These are phyloP conservation scores for Microbotryum violaceum DNA, from an alignment of 1,284 basidiomycete species.

Conservation along the genomic window DNA sequence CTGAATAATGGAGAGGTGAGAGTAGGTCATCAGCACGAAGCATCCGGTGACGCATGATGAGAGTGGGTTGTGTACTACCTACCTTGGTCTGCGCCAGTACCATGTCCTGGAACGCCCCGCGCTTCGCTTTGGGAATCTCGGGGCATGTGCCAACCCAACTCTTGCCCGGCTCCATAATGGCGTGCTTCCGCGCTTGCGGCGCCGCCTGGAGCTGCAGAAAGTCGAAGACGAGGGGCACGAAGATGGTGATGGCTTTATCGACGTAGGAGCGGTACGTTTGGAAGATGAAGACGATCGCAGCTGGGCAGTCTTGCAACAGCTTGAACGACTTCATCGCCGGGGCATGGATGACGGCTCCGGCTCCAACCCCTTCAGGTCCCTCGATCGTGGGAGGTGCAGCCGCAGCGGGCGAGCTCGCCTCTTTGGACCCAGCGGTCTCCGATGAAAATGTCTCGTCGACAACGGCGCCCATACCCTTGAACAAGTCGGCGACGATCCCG, in stretches of 20 bases:
- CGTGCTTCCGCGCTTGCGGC: constrained; percentile 72
- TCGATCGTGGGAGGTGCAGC: constrained; percentile 26
- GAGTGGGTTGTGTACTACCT: constrained; percentile 10
- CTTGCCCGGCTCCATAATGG: constrained; percentile 63
- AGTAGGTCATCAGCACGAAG: not conserved
- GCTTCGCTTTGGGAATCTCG: constrained; percentile 53
- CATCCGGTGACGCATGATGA: not conserved
- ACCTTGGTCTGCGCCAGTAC: constrained; percentile 91
- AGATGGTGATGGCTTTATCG: constrained; percentile 59
- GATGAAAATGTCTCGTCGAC: constrained; percentile 63
- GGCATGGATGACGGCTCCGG: constrained; percentile 11
- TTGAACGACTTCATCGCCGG: constrained; percentile 84
- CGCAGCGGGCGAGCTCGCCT: constrained; percentile 12
- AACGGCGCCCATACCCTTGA: constrained; percentile 65
- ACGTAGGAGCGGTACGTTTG: constrained; percentile 67
- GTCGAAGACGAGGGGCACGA: constrained; percentile 67
- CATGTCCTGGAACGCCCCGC: constrained; percentile 75
- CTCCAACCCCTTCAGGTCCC: constrained; percentile 9
- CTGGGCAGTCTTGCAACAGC: constrained; percentile 86
- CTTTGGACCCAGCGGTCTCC: constrained; percentile 25
- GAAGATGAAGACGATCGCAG: constrained; percentile 84
- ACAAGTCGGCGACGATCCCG: constrained; percentile 62
- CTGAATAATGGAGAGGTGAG: constrained; percentile 43
- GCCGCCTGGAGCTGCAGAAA: constrained; percentile 71
- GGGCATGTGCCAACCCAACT: constrained; percentile 79